Conservation (phyloP, 2,329 filamentous ascomycete genomes). For the Triangularia setosa region DNA sequence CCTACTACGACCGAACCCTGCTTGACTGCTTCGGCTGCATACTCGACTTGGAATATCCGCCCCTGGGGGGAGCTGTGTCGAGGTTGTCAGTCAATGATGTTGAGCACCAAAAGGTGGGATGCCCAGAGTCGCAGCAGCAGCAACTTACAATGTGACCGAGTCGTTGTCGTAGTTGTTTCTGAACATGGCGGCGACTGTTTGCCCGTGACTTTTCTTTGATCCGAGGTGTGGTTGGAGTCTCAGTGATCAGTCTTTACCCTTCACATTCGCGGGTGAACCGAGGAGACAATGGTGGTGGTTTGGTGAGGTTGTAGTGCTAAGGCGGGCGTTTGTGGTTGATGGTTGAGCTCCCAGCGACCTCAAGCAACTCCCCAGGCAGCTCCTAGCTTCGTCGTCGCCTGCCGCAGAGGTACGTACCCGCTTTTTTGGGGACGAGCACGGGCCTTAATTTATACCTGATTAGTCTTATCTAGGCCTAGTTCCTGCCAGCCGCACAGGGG, state of each 20-base stretch:
- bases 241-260: background rate
- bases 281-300: background rate
- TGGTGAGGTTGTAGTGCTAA: background rate
- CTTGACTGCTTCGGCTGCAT: slow-evolving; percentile 97
- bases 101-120: slow-evolving; percentile 19
- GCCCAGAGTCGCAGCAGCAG: slow-evolving; percentile 35
- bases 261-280: background rate
- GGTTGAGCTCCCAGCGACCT: slow-evolving; percentile 2
- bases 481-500: background rate
- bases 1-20: slow-evolving; percentile 98
- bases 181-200: slow-evolving; percentile 67
- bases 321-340: slow-evolving; percentile 5
- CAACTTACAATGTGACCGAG: slow-evolving; percentile 91
- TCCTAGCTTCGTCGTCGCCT: slow-evolving; percentile 24
- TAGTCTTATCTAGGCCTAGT: background rate
- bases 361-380: slow-evolving; percentile 19
- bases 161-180: slow-evolving; percentile 99
- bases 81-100: background rate
- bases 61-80: slow-evolving; percentile 84
- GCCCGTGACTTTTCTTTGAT: background rate
- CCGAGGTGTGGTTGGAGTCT: background rate
- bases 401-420: slow-evolving; percentile 1
- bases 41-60: slow-evolving; percentile 99
- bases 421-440: background rate
- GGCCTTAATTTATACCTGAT: background rate